Evolutionary conservation across 2,329 filamentous ascomycete species (phyloP), one percentile per base, ranked within the genome.

Genomic region (Ascocoryne sarcoides): DNA sequence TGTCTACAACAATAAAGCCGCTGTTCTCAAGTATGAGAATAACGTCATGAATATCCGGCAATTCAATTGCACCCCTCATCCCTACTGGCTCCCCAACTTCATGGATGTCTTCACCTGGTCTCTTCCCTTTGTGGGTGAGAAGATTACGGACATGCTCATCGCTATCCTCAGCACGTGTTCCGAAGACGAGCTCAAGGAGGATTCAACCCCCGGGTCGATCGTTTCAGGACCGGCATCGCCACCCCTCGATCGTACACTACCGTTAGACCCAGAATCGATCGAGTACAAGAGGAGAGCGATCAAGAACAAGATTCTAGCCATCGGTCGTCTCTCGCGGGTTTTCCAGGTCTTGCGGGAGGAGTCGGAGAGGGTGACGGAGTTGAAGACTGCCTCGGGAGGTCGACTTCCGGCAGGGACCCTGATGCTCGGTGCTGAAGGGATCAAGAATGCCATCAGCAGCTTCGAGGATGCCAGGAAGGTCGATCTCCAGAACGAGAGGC

Each of bases 41-140:
- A 98, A 98, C 60, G 92, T 98, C 46, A 98, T 98, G 92, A 98
- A 98, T 71, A 98, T 98, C 60, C 79, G 92, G 44, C 92, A 98
- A 65, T 98, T 98, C 71, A 98, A 98, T 73, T 98, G 90, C 75
- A 96, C 92, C 16, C 92, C 92, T 23, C 92, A 98, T 63, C 92
- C 92, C 5, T 98, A 98, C 71, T 98, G 92, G 92, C 76, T 98
- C 36, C 92, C 92, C 40, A 98, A 98, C 70, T 98, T 98, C 62
- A 98, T 98, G 92, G 92, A 98, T 59, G 92, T 98, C 48, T 98
- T 98, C 62, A 98, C 92, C n/a, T 98, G 92, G 92, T 98, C 92
- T 23, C 72, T 98, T 45, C 92, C 92, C 0, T 98, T 98, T 65
- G 92, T 98, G 17, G 90, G 92, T 47, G 92, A 98, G 66, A 98